Percentiles rank a stretch among this genome's conserved stretches.
Conservation (phyloP, 2,329 filamentous ascomycete species). For the Raffaelea albimanens region DNA sequence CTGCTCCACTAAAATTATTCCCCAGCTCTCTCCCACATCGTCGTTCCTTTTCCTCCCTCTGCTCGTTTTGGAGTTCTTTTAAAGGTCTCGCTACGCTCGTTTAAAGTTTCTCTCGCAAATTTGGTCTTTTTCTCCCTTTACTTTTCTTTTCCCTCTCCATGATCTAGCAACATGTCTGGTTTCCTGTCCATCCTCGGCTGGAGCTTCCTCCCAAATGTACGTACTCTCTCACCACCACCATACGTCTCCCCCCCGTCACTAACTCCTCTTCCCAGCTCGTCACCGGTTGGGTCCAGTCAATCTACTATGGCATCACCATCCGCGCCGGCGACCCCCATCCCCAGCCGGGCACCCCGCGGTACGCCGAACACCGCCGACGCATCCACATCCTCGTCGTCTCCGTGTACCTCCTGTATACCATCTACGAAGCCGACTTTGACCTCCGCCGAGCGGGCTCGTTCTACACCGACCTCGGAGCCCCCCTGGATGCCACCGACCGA, state of each 20-base stretch:
- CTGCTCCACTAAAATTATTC: too few species aligned
- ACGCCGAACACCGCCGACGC: conserved; percentile 63
- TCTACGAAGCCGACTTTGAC: conserved; percentile 84
- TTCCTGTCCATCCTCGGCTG: conserved; percentile 46
- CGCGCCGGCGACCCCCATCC: conserved; percentile 81
- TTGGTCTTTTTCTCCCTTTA: too few species aligned
- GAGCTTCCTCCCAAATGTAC: conserved; percentile 45
- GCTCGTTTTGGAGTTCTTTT: too few species aligned
- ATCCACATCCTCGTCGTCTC: conserved; percentile 79
- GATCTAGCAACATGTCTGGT: conserved; percentile 32
- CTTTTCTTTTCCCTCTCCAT: too few species aligned
- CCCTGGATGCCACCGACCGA: conserved; percentile 58
- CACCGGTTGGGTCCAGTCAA: conserved; percentile 65
- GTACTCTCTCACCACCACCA: conserved; percentile 11
- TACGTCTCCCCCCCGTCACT: conserved; percentile 9
- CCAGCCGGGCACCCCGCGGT: conserved; percentile 57
- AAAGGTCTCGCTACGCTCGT: not conserved
- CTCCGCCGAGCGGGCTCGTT: conserved; percentile 64
- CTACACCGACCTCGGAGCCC: conserved; percentile 68
- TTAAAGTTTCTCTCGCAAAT: not conserved
- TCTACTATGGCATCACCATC: conserved; percentile 83
- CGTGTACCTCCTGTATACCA: conserved; percentile 79
- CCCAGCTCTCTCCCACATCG: too few species aligned
- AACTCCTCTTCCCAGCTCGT: conserved; percentile 47
- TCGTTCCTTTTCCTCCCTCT: too few species aligned